Percentiles rank a stretch among this genome's conserved stretches.
Conservation (phyloP, 2,329 filamentous ascomycete species). For the Apiospora kogelbergensis region DNA sequence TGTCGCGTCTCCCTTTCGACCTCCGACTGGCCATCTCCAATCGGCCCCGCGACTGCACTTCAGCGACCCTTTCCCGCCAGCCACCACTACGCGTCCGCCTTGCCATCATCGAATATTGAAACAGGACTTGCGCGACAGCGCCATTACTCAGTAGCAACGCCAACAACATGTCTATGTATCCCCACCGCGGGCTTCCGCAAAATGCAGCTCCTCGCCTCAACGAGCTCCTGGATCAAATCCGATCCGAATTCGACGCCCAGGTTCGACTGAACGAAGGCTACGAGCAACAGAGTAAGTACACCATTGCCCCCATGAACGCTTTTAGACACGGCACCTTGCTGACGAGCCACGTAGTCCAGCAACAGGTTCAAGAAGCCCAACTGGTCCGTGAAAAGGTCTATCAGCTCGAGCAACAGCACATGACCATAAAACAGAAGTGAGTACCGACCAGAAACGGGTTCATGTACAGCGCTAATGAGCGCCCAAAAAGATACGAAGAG, state of each 20-base stretch:
- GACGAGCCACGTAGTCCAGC: conserved; percentile 61
- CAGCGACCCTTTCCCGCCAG: not conserved
- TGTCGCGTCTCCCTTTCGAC: not conserved
- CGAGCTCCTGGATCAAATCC: conserved; percentile 88
- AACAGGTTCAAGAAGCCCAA: conserved; percentile 93
- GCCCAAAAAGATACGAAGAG: conserved; percentile 76
- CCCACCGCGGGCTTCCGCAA: conserved; percentile 77
- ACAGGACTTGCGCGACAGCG: not conserved
- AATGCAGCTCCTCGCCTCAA: conserved; percentile 66
- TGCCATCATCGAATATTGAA: conserved; percentile 15
- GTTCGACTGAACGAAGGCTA: conserved; percentile 80
- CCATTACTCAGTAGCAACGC: not conserved
- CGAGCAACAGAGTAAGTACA: conserved; percentile 87
- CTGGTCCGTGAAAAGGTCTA: conserved; percentile 92
- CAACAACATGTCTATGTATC: conserved; percentile 73
- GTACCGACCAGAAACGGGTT: conserved; percentile 30
- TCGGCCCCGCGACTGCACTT: not conserved
- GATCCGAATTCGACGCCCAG: conserved; percentile 87
- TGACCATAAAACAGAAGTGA: conserved; percentile 89
- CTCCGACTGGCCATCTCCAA: not conserved
- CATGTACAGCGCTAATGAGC: conserved; percentile 15
- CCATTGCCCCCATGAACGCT: not conserved
- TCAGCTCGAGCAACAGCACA: conserved; percentile 85
- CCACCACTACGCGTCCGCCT: conserved; percentile 12
- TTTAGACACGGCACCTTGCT: not conserved